phyloP scores from a whole-genome alignment of 805 yeast species.

The Teunomyces panamensis region DNA sequence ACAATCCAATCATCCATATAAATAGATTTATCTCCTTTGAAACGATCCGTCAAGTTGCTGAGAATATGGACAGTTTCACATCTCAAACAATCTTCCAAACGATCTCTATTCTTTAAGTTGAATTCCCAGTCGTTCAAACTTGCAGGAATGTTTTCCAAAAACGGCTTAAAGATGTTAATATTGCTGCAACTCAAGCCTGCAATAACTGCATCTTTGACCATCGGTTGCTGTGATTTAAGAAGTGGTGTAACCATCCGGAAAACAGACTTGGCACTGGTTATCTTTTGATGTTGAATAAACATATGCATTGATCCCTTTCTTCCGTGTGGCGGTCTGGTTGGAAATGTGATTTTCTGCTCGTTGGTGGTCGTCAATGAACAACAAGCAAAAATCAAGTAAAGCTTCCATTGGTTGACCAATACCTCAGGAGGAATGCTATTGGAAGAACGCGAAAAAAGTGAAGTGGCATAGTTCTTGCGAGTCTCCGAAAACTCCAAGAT shows the following conservation, averaged over 20 bases:
- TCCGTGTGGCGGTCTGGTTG: constrained; percentile 55
- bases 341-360: constrained; percentile 68
- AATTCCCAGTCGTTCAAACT: constrained; percentile 49
- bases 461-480: constrained; percentile 32
- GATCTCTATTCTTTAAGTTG: constrained; percentile 28
- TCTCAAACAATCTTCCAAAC: constrained; percentile 47
- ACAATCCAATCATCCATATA: constrained; percentile 69
- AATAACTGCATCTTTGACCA: constrained; percentile 83
- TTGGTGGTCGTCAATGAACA: constrained; percentile 85
- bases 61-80: constrained; percentile 79
- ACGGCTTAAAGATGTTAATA: constrained; percentile 79
- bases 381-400: constrained; percentile 87
- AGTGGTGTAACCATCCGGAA: constrained; percentile 86
- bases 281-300: constrained; percentile 84
- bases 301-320: constrained; percentile 77
- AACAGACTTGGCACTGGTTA: constrained; percentile 87
- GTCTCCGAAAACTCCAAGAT: constrained; percentile 55
- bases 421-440: constrained; percentile 57
- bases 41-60: constrained; percentile 63
- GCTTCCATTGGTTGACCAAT: constrained; percentile 81
- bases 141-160: constrained; percentile 71
- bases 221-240: constrained; percentile 62
- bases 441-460: constrained; percentile 30
- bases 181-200: constrained; percentile 86
- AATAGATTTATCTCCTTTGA: constrained; percentile 45